A percentile compares a stretch with the other conserved stretches of the same genome.
These are phyloP conservation scores for Agaricales sp. DNA, from an alignment of 1,284 basidiomycete species.

Conservation along the genomic window DNA sequence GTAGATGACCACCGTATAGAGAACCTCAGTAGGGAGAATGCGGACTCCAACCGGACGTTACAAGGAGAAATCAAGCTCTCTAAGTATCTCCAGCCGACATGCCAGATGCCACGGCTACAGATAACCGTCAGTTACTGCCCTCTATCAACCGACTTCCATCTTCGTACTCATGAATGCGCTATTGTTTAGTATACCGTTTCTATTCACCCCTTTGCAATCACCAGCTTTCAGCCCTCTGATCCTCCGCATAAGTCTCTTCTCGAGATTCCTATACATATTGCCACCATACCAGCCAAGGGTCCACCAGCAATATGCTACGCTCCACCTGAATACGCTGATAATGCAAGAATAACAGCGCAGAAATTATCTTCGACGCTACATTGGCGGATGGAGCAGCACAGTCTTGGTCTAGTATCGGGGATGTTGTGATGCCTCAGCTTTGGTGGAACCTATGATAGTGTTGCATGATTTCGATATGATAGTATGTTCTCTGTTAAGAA, in stretches of 20 bases:
- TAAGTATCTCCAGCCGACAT: background rate
- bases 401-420: too few species aligned
- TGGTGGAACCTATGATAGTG: too few species aligned
- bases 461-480: too few species aligned
- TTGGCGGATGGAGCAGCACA: too few species aligned
- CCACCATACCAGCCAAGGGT: background rate
- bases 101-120: background rate
- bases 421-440: too few species aligned
- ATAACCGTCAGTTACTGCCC: background rate
- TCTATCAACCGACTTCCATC: background rate
- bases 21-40: background rate
- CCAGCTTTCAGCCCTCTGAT: background rate
- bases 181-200: background rate
- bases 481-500: too few species aligned
- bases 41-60: background rate
- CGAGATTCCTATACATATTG: background rate
- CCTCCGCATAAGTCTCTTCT: background rate
- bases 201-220: background rate
- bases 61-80: constrained; percentile 1
- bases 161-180: background rate
- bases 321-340: background rate
- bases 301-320: background rate
- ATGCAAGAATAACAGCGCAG: background rate
- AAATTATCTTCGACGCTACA: background rate
- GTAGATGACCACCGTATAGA: background rate